These are phyloP conservation scores for Erysimum cheiranthoides DNA, from an alignment of 345 rosid genomes.

Conservation along the genomic window DNA sequence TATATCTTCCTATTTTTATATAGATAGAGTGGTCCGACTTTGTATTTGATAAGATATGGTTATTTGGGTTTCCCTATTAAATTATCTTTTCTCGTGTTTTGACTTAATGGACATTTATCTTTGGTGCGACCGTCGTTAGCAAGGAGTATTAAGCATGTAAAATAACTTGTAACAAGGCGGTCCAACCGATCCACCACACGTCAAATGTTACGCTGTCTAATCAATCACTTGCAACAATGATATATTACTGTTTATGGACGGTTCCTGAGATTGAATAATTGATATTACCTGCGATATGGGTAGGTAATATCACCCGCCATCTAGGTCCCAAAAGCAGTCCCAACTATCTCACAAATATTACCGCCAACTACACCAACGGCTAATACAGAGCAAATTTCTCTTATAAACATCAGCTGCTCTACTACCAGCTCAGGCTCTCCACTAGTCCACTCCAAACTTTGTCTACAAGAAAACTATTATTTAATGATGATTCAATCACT, in stretches of 20 bases:
- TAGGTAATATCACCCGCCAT: no score
- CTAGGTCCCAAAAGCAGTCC: no score
- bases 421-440: background rate
- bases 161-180: constrained; percentile 22
- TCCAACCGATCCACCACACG: constrained; percentile 20
- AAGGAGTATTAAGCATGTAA: no score
- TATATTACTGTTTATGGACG: background rate
- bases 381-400: background rate
- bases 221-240: constrained; percentile 17
- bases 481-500: no score
- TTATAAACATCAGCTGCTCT: background rate
- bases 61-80: background rate
- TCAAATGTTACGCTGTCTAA: constrained; percentile 18
- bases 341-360: no score
- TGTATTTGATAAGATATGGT: background rate
- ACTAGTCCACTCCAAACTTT: no score
- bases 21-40: constrained; percentile 16
- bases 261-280: background rate
- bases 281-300: background rate
- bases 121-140: no score
- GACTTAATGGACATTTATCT: no score
- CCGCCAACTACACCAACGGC: no score
- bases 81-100: background rate
- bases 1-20: no score
- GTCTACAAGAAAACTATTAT: background rate